These are phyloP conservation scores for Cryptococcus hybrid DNA, from an alignment of 1,284 basidiomycete species.

Conservation along the genomic window DNA sequence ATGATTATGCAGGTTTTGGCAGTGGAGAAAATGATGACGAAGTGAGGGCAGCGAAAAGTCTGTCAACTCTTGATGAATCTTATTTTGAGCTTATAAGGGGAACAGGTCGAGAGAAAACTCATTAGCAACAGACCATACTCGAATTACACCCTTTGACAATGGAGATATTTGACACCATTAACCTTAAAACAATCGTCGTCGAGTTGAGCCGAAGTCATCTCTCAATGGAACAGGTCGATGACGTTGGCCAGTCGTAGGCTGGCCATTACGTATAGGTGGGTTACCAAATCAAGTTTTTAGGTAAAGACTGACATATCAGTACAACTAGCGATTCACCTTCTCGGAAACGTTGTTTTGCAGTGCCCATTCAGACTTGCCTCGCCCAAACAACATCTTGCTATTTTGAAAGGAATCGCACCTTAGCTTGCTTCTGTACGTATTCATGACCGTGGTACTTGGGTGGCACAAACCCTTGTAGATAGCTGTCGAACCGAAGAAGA, in stretches of 20 bases:
- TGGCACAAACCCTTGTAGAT: conserved; percentile 98
- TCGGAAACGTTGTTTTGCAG: conserved; percentile 97
- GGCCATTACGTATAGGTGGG: conserved; percentile 58
- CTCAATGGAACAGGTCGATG: neutral
- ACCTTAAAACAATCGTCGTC: neutral
- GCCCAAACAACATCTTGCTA: conserved; percentile 69
- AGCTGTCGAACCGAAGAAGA: conserved; percentile 86
- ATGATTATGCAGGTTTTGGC: conserved; percentile 81
- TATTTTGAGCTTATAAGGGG: too few species aligned
- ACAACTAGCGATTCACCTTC: conserved; percentile 92
- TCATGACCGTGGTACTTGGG: conserved; percentile 99
- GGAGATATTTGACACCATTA: neutral
- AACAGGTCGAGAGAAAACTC: too few species aligned
- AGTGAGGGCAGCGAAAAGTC: conserved; percentile 76
- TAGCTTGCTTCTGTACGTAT: conserved; percentile 97
- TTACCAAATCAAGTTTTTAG: neutral
- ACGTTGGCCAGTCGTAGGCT: neutral
- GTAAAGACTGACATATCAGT: conserved; percentile 50
- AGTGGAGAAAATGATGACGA: conserved; percentile 58
- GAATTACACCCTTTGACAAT: neutral
- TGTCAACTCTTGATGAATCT: conserved; percentile 34
- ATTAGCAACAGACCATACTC: neutral
- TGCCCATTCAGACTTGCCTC: conserved; percentile 93
- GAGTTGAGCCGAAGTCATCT: neutral
- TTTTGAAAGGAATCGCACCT: conserved; percentile 91